Base-by-base conservation (phyloP, 2,329 filamentous ascomycete species). In the Paecilomyces variotii region DNA sequence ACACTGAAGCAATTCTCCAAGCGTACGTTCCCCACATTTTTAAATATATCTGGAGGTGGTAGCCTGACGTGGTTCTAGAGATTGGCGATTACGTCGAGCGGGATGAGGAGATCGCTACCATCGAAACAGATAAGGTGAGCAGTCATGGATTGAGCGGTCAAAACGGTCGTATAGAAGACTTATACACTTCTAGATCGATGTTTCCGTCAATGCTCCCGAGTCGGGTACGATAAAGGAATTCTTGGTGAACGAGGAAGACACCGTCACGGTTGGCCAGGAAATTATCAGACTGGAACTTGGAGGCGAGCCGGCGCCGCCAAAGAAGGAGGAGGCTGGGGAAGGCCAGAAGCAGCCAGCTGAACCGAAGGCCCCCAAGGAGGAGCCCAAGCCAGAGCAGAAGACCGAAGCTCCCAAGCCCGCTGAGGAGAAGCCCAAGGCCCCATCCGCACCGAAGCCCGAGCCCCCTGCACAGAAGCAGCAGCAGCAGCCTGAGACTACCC, bases 71-170 rank as follows among this genome's bases (percentile, higher is more conserved):
- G 55, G n/a, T 14, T 56, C 24, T 64, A 85, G 82, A 93, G 78
- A 81, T 97, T 67, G 94, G 94, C 70, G 94, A 99, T 74, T 92
- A 86, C 68, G 92, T 99, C 56, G 91, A 96, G 79, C 87, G 88
- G 69, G 94, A 99, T 72, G 94, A 97, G 78, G 94, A 99, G 76
- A 93, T 99, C 74, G 94, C 94, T 32, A 97, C 93, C 55, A 99
- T 99, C 71, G 94, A 99, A 79, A 99, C 94, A 12, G 94, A 99
- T 83, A 99, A 99, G 87, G 90, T 91, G 79, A 62, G 74, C 58
- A 55, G 28, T 19, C 54, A 14, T 49, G 50, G 25, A 54, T 28
- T 59, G 35, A 19, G 34, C 50, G 26, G 51, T 55, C 30, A 57
- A 55, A 39, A 28, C 3, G 28, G 35, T 11, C 54, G 28, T 59